Percentiles rank a stretch among this genome's conserved stretches.
Evolutionary conservation across 257 asterid species (phyloP).

Genomic region (Capsicum chinense): DNA sequence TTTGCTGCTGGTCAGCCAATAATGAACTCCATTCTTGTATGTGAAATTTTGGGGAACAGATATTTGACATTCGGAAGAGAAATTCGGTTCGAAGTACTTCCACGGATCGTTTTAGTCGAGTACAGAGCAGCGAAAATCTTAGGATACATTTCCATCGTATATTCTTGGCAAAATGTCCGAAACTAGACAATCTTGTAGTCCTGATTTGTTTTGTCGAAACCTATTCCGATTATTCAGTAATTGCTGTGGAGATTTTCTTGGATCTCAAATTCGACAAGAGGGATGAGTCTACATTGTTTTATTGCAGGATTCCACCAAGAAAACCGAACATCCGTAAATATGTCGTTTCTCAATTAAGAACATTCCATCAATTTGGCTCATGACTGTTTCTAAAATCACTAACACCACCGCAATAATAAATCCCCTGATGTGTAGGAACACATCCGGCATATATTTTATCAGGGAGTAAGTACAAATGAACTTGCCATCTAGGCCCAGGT

Average conservation of each 20-base stretch:
- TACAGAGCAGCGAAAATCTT: slow-evolving; percentile 8
- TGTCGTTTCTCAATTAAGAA: not conserved
- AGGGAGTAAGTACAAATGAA: not conserved
- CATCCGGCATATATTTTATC: not conserved
- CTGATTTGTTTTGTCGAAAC: not conserved
- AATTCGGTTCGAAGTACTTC: not conserved
- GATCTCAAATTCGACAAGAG: not conserved
- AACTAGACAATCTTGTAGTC: not conserved
- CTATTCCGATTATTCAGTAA: not conserved
- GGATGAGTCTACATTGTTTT: not conserved
- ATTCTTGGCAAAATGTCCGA: not conserved
- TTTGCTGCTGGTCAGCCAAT: not conserved
- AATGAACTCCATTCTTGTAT: not conserved
- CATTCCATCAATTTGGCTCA: not conserved
- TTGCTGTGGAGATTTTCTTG: not conserved
- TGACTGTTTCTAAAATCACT: not conserved
- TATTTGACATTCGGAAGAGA: not conserved
- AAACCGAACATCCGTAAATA: not conserved
- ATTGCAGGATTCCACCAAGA: slow-evolving; percentile 25
- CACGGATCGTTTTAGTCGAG: not conserved
- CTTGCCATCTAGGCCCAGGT: not conserved
- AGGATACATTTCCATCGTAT: not conserved
- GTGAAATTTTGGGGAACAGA: not conserved
- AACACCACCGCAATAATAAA: not conserved
- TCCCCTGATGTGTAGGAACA: not conserved